phyloP scores from a whole-genome alignment of 192 early-diverging fungal genomes.

The Phlyctochytrium bullatum region DNA sequence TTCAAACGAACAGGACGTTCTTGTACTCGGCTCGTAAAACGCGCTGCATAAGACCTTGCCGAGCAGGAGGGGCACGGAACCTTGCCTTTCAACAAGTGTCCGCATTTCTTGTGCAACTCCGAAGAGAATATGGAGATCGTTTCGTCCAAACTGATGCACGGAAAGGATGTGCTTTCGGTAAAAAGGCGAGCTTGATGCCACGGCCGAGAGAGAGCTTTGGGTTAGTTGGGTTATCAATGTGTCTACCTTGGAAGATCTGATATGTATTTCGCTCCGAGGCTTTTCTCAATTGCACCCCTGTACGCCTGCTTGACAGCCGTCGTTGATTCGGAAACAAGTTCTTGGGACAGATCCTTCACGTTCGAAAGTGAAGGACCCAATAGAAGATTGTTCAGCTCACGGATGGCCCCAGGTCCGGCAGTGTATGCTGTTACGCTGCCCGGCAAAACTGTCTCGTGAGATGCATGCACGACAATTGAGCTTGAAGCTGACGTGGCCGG shows the following conservation, averaged over 20 bases:
- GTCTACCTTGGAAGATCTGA: conserved; percentile 38
- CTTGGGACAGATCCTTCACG: conserved; percentile 28
- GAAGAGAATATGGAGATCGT: conserved; percentile 93
- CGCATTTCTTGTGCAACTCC: conserved; percentile 97
- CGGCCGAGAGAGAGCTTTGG: conserved; percentile 43
- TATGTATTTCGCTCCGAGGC: conserved; percentile 39
- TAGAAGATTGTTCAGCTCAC: conserved; percentile 16
- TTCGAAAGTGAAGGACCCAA: conserved; percentile 31
- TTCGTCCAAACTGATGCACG: conserved; percentile 87
- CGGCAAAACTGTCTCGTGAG: too few relatives aligned
- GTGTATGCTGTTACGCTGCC: not conserved
- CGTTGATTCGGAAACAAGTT: conserved; percentile 26
- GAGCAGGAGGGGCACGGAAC: conserved; percentile 76
- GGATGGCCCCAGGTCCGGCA: conserved; percentile 1
- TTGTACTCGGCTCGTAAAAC: conserved; percentile 96
- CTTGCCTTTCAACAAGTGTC: conserved; percentile 86
- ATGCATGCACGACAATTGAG: not conserved
- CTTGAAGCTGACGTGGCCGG: not conserved
- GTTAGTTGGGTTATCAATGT: too few relatives aligned
- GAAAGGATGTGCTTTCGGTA: conserved; percentile 90
- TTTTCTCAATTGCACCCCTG: conserved; percentile 25
- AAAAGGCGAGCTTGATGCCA: conserved; percentile 76
- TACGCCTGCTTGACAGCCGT: conserved; percentile 6
- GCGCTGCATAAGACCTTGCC: conserved; percentile 93
- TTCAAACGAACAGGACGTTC: conserved; percentile 91